These are phyloP conservation scores for Fusarium nygamai DNA, from an alignment of 2,329 filamentous ascomycete species.

Conservation along the genomic window DNA sequence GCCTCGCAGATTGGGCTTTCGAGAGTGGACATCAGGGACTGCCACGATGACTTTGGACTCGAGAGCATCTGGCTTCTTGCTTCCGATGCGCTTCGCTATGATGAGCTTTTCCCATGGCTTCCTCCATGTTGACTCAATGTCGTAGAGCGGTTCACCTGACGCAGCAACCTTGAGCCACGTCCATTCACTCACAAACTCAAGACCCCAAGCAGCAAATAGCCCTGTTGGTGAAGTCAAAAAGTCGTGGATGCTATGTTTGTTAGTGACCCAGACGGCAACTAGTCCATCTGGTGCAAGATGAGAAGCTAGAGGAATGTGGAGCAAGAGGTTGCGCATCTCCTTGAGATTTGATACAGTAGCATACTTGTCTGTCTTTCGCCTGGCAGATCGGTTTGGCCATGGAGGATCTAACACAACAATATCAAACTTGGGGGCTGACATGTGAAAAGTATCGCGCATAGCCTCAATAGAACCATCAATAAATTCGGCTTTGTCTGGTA, in stretches of 20 bases:
- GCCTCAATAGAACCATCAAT: conserved; percentile 61
- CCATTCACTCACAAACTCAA: conserved; percentile 76
- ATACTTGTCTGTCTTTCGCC: conserved; percentile 65
- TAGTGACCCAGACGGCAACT: conserved; percentile 82
- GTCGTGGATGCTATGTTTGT: conserved; percentile 69
- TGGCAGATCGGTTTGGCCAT: conserved; percentile 82
- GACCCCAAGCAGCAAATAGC: conserved; percentile 73
- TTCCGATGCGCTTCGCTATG: conserved; percentile 61
- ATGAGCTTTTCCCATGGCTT: conserved; percentile 82
- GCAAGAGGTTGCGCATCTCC: conserved; percentile 62
- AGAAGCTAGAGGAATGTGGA: conserved; percentile 64
- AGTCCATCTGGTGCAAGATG: conserved; percentile 65
- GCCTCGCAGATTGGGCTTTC: conserved; percentile 76
- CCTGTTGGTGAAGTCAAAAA: conserved; percentile 63
- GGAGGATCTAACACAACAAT: conserved; percentile 80
- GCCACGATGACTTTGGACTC: conserved; percentile 68
- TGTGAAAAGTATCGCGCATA: conserved; percentile 53
- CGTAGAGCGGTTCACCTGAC: conserved; percentile 70
- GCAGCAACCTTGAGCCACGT: conserved; percentile 80
- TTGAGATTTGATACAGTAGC: conserved; percentile 56
- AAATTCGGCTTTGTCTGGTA: conserved; percentile 56
- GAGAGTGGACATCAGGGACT: conserved; percentile 80
- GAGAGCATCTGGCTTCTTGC: conserved; percentile 35
- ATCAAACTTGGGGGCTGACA: conserved; percentile 65
- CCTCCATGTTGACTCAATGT: conserved; percentile 69